Evolutionary conservation across 2,329 filamentous ascomycete genomes (phyloP), one percentile per base, ranked within the genome.

Genomic region (Claviceps humidiphila): DNA sequence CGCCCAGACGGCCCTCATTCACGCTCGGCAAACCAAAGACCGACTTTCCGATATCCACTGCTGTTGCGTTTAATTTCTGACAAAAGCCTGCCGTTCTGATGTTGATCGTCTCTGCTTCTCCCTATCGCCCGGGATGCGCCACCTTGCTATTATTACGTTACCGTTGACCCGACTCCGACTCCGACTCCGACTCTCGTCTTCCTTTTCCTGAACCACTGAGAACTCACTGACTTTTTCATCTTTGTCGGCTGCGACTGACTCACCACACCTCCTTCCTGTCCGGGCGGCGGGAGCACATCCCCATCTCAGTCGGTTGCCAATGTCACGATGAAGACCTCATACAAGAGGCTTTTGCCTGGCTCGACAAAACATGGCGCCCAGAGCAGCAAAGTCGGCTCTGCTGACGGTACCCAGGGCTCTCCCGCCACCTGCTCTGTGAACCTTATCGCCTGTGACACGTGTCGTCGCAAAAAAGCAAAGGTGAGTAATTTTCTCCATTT

Each of bases 381-480:
- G 22, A 39, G 6, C 47, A 49, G 39, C 39, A 41, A 49, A 30
- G 26, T 17, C 37, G 34, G 16, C 14, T 49, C 47, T 11, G 24
- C 30, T 26, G 38, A 40, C 7, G 47, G 39, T 9, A 8, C 17
- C 8, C 47, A 42, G 14, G 17, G n/a, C 14, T 16, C 47, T 41
- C 47, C 47, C 43, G 39, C 47, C 26, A 49, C 47, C 39, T 49
- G 47, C 24, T 49, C 47, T 5, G 47, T 49, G 24, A 49, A 42
- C 16, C 37, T 51, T 13, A 41, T 51, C 47, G 50, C 50, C 37
- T 51, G 50, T 39, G 50, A 46, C 30, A 43, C 26, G 47, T 51
- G 50, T 47, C 50, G 50, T 20, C 43, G 44, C 20, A 51, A 47
- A 24, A 51, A 47, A 17, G 38, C 44, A 22, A 51, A 51, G 43